phyloP scores from a whole-genome alignment of 1,284 basidiomycete genomes.

The Uromyces viciae-fabae region DNA sequence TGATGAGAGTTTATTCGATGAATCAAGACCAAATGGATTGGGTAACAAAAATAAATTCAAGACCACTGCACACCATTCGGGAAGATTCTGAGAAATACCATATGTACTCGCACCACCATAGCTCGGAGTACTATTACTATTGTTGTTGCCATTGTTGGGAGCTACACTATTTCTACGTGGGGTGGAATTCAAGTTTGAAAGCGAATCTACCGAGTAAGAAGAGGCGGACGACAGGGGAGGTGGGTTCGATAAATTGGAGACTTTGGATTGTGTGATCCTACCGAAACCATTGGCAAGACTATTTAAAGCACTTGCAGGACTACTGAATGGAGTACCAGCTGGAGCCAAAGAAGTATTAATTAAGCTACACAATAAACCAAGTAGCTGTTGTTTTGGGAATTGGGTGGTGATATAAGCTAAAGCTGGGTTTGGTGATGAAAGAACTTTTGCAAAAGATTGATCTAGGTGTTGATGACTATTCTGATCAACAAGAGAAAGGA shows the following conservation, averaged over 20 bases:
- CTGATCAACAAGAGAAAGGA: constrained; percentile 2
- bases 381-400: constrained; percentile 2
- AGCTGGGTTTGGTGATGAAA: constrained; percentile 21
- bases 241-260: not conserved
- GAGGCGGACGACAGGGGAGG: not conserved
- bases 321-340: constrained; percentile 8
- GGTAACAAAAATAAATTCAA: constrained; percentile 30
- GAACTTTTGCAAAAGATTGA: not conserved
- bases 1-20: not conserved
- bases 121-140: not conserved
- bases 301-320: constrained; percentile 19
- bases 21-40: not conserved
- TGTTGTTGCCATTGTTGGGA: not conserved
- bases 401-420: constrained; percentile 26
- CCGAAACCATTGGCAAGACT: constrained; percentile 31
- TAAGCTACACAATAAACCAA: constrained; percentile 36
- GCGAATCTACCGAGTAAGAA: too few relatives aligned
- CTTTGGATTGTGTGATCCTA: constrained; percentile 27
- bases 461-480: not conserved
- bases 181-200: not conserved
- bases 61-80: constrained; percentile 34
- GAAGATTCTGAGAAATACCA: constrained; percentile 17
- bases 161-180: constrained; percentile 2
- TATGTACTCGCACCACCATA: constrained; percentile 31
- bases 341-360: constrained; percentile 40